phyloP scores from a whole-genome alignment of 495 filamentous ascomycete species.

The Hypoxylon fragiforme region DNA sequence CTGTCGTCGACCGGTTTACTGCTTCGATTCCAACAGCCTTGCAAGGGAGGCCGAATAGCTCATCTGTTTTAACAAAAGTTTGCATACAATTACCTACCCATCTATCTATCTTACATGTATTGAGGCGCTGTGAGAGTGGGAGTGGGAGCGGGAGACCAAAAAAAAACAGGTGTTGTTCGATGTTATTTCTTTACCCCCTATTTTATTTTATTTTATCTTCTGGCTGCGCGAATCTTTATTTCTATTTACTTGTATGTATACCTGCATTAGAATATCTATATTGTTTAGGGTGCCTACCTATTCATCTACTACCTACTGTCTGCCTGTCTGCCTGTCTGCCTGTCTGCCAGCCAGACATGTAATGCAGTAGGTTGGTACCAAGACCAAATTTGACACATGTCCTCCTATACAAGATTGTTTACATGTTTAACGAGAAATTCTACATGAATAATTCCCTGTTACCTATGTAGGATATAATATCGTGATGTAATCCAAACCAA shows the following conservation, averaged over 20 bases:
- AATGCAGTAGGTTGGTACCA: too few relatives aligned
- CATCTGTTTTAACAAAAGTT: too few relatives aligned
- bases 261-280: too few relatives aligned
- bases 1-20: neutral
- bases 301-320: conserved; percentile 12
- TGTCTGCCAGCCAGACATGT: conserved; percentile 15
- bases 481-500: conserved; percentile 12
- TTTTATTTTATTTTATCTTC: too few relatives aligned
- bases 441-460: neutral
- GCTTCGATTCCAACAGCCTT: neutral
- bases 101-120: too few relatives aligned
- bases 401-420: neutral
- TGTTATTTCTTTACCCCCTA: too few relatives aligned
- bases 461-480: conserved; percentile 3
- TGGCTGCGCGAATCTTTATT: neutral
- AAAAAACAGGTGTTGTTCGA: too few relatives aligned
- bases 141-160: too few relatives aligned
- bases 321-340: conserved; percentile 20
- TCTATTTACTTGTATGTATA: conserved; percentile 20
- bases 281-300: too few relatives aligned
- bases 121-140: too few relatives aligned
- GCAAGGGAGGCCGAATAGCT: neutral
- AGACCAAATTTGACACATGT: conserved; percentile 7
- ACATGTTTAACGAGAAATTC: conserved; percentile 2
- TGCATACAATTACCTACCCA: too few relatives aligned